These are phyloP conservation scores for Fonsecaea multimorphosa DNA, from an alignment of 2,329 filamentous ascomycete genomes.

Conservation along the genomic window DNA sequence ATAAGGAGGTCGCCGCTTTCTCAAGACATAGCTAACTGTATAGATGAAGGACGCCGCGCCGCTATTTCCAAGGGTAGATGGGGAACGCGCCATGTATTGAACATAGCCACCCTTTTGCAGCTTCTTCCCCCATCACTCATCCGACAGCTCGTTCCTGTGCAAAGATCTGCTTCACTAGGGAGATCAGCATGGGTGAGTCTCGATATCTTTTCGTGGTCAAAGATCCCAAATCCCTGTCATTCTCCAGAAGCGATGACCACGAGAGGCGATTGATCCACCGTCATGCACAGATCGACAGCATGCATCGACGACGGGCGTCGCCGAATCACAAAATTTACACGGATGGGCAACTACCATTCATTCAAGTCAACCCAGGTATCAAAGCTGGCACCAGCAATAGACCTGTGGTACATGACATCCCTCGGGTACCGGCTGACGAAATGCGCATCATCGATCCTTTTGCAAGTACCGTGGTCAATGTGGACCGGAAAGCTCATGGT, in stretches of 20 bases:
- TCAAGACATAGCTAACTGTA: not conserved
- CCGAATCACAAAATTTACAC: not conserved
- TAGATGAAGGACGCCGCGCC: not conserved
- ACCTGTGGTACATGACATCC: slow-evolving; percentile 5
- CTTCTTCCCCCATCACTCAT: not conserved
- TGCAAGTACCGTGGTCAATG: slow-evolving; percentile 4
- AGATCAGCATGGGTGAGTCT: slow-evolving; percentile 24
- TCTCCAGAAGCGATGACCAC: slow-evolving; percentile 9
- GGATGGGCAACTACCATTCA: slow-evolving; percentile 6
- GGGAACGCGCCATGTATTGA: not conserved
- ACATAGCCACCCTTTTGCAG: not conserved
- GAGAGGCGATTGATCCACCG: slow-evolving; percentile 17
- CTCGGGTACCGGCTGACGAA: slow-evolving; percentile 2
- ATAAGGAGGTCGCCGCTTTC: not conserved
- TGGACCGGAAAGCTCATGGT: slow-evolving; percentile 7
- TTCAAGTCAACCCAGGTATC: slow-evolving; percentile 12
- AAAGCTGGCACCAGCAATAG: not conserved
- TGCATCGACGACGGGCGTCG: slow-evolving; percentile 8
- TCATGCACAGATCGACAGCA: slow-evolving; percentile 14
- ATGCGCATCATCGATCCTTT: slow-evolving; percentile 13
- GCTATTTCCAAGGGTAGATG: not conserved
- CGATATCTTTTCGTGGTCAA: slow-evolving; percentile 22
- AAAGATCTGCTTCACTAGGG: not conserved
- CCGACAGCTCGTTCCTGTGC: not conserved
- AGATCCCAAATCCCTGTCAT: slow-evolving; percentile 8